These are phyloP conservation scores for Salix caprea DNA, from an alignment of 345 rosid species.

Conservation along the genomic window DNA sequence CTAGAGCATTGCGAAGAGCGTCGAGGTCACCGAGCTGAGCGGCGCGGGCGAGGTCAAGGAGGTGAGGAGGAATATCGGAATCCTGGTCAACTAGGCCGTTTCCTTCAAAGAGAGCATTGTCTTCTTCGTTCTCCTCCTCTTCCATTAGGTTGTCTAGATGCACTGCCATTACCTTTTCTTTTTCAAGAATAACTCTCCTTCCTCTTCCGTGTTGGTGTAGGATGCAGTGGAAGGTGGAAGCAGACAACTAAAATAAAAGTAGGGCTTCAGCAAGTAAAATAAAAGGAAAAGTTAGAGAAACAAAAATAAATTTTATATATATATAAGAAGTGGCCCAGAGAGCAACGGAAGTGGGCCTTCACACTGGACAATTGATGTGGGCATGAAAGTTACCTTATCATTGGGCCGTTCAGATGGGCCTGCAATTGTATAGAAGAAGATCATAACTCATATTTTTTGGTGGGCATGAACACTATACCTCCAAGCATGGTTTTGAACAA, in stretches of 20 bases:
- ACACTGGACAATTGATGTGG: background rate
- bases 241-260: background rate
- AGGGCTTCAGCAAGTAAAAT: background rate
- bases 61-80: constrained; percentile 57
- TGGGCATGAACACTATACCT: background rate
- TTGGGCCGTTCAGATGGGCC: background rate
- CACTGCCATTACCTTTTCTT: constrained; percentile 56
- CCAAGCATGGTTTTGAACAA: background rate
- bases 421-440: background rate
- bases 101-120: constrained; percentile 58
- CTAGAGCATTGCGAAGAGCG: constrained; percentile 73
- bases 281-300: too few relatives aligned
- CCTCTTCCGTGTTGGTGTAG: background rate
- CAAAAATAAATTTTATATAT: too few relatives aligned
- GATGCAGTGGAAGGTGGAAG: background rate
- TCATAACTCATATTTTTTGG: too few relatives aligned
- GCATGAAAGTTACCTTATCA: too few relatives aligned
- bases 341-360: background rate
- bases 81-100: constrained; percentile 49
- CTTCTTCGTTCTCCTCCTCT: constrained; percentile 62
- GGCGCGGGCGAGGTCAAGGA: constrained; percentile 67
- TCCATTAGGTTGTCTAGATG: constrained; percentile 61
- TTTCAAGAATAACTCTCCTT: background rate
- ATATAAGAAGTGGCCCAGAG: background rate
- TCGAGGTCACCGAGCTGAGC: constrained; percentile 57